A percentile compares a stretch with the other conserved stretches of the same genome.
phyloP scores from a whole-genome alignment of 805 yeast species.

The Candida quercuum region DNA sequence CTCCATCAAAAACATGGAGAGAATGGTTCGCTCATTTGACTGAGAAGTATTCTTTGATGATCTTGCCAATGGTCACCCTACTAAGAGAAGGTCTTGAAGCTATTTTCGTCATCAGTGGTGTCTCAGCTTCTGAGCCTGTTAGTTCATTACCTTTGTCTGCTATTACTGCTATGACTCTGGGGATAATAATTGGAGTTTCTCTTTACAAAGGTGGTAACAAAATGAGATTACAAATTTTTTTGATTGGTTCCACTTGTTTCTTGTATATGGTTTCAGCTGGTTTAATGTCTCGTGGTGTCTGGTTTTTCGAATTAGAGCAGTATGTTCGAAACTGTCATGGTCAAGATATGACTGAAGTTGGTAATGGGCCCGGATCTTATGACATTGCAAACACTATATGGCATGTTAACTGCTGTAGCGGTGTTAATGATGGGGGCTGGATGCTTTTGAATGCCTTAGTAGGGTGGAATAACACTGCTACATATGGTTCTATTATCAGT shows the following conservation, averaged over 20 bases:
- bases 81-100: slow-evolving; percentile 91
- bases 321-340: slow-evolving; percentile 75
- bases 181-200: slow-evolving; percentile 57
- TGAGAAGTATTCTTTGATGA: slow-evolving; percentile 63
- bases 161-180: slow-evolving; percentile 52
- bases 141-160: slow-evolving; percentile 63
- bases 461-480: slow-evolving; percentile 94
- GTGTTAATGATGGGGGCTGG: slow-evolving; percentile 87
- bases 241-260: slow-evolving; percentile 74
- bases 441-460: slow-evolving; percentile 83
- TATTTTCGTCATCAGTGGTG: slow-evolving; percentile 86
- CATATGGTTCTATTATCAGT: slow-evolving; percentile 78
- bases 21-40: slow-evolving; percentile 13
- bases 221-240: slow-evolving; percentile 67
- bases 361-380: slow-evolving; percentile 91
- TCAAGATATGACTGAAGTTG: slow-evolving; percentile 78
- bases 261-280: slow-evolving; percentile 86
- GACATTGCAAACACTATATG: slow-evolving; percentile 74
- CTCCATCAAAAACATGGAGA: slow-evolving; percentile 4
- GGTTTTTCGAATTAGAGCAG: slow-evolving; percentile 80
- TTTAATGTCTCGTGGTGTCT: slow-evolving; percentile 78
- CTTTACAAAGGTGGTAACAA: slow-evolving; percentile 78
- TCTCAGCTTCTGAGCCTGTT: slow-evolving; percentile 68
- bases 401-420: slow-evolving; percentile 95
- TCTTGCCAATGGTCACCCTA: slow-evolving; percentile 80